A percentile compares a stretch with the other conserved stretches of the same genome.
Evolutionary conservation across 163 green algal genomes (phyloP).

Genomic region (Chloromonas sp.): DNA sequence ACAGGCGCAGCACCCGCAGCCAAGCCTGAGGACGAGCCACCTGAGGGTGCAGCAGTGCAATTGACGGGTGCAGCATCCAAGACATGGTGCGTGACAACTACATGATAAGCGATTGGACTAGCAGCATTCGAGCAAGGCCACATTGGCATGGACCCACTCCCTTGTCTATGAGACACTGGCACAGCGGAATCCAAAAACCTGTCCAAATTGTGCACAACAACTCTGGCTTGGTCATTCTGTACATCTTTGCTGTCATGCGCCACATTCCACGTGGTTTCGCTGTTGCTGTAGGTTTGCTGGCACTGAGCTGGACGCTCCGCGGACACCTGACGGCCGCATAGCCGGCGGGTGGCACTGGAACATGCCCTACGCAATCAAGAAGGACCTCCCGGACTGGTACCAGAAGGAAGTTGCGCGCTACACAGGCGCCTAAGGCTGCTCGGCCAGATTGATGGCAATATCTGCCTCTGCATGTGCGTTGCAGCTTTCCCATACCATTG

Average conservation of each 20-base stretch:
- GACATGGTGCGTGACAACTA: conserved; percentile 25
- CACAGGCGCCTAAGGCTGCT: neutral
- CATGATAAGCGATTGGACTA: too few relatives aligned
- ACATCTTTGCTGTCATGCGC: too few relatives aligned
- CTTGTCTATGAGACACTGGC: too few relatives aligned
- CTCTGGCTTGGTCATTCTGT: too few relatives aligned
- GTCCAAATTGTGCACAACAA: too few relatives aligned
- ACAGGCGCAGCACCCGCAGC: neutral
- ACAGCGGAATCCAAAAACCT: too few relatives aligned
- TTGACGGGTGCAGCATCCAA: conserved; percentile 18
- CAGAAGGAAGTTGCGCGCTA: conserved; percentile 3
- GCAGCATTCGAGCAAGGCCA: too few relatives aligned
- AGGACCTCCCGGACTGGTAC: conserved; percentile 45
- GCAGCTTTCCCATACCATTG: too few relatives aligned
- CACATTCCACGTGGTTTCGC: too few relatives aligned
- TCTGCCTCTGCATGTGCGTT: neutral
- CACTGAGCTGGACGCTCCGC: conserved; percentile 27
- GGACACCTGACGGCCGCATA: conserved; percentile 14
- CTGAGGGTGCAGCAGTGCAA: neutral
- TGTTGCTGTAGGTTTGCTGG: conserved; percentile 20
- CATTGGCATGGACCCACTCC: too few relatives aligned
- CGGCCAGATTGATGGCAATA: neutral
- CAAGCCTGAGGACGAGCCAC: neutral
- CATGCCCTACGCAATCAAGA: conserved; percentile 42
- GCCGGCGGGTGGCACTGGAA: conserved; percentile 50